Evolutionary conservation across 805 yeast species (phyloP), one percentile per base, ranked within the genome.

Genomic region (Ogataea saltuana): DNA sequence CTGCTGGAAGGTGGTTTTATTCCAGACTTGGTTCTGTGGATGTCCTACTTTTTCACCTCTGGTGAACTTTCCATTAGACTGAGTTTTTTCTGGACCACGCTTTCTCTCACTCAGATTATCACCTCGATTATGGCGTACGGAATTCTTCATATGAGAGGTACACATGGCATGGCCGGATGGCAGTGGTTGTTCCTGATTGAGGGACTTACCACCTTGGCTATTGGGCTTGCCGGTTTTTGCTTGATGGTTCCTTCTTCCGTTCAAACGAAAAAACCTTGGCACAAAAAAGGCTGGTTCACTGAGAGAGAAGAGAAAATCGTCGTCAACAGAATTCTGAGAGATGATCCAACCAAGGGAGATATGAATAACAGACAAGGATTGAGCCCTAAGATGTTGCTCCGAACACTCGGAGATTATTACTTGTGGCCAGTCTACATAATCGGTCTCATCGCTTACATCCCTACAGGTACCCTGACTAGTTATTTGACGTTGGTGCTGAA

Each of bases 1-100:
- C 54, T 73, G 3, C 59, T 77, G n/a, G 82, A 83, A 58, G 88
- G 88, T 44, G 88, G 88, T 0, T 81, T 81, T 46, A 81, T 84
- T 41, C 82, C 85, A 25, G 88, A 82, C 52, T 63, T 76, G 25
- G 72, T 77, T 42, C 63, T 82, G 36, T 83, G 83, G 80, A 64
- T 83, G 60, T 75, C 83, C 2, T 83, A 81, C 60, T 83, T 82
- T 62, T 84, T 76, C 64, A 83, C 79, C 8, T 56, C 75, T 22
- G 59, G 68, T 21, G 88, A 84, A 59, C 66, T 83, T 13, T 70
- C 85, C 1, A 59, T 78, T 18, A 66, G 88, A 42, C 63, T 82
- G 21, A 74, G 85, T 0, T 71, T 71, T 52, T 82, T 83, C 57
- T 83, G 83, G 74, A 70, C 78, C 17, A 71, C 83, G 3, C 67